phyloP scores from a whole-genome alignment of 352 stramenopile species.

The Lagenidium sp. region DNA sequence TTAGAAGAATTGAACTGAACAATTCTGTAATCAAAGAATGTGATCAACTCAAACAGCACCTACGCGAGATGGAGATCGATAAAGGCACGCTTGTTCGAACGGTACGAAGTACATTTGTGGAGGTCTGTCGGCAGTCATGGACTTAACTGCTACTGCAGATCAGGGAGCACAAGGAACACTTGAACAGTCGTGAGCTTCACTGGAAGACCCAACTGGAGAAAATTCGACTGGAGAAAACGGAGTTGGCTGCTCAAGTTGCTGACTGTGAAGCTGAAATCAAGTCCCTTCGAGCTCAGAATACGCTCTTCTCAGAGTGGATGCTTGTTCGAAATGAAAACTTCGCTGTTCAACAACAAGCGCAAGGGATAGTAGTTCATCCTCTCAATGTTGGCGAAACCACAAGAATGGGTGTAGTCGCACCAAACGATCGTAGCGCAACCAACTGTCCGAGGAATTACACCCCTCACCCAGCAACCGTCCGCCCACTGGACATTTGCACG shows the following conservation, averaged over 20 bases:
- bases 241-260: constrained; percentile 26
- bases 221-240: constrained; percentile 31
- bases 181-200: constrained; percentile 48
- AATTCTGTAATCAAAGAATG: constrained; percentile 33
- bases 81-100: constrained; percentile 63
- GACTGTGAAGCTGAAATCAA: constrained; percentile 55
- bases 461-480: too few species aligned
- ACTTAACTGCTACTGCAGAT: constrained; percentile 23
- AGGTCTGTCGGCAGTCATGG: too few species aligned
- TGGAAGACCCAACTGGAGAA: constrained; percentile 53
- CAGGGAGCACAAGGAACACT: constrained; percentile 57
- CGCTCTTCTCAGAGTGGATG: constrained; percentile 73
- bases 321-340: constrained; percentile 58
- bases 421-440: too few species aligned
- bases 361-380: too few species aligned
- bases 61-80: constrained; percentile 53
- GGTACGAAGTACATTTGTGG: too few species aligned
- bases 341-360: constrained; percentile 9
- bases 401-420: too few species aligned
- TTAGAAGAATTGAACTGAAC: constrained; percentile 50
- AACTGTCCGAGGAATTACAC: too few species aligned
- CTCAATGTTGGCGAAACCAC: not conserved
- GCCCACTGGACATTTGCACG: too few species aligned
- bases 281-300: constrained; percentile 51
- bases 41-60: constrained; percentile 53